Conservation (phyloP, 192 early-diverging fungal species). For the Funneliformis geosporum region DNA sequence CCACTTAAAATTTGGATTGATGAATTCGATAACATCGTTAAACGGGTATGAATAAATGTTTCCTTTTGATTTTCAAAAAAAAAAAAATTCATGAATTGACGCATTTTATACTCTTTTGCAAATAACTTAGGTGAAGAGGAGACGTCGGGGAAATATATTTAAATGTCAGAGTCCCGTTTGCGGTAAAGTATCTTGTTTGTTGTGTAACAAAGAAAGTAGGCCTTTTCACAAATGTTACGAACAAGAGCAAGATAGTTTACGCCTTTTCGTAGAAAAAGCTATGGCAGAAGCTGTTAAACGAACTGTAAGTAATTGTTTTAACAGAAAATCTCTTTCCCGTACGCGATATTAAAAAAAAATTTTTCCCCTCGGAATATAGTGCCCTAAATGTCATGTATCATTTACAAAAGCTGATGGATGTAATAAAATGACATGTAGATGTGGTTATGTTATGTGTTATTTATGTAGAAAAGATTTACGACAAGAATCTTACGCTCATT, state of each 20-base stretch:
- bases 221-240: constrained; percentile 55
- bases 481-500: constrained; percentile 57
- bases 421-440: constrained; percentile 65
- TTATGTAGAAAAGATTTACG: constrained; percentile 62
- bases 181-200: constrained; percentile 44
- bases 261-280: constrained; percentile 61
- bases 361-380: constrained; percentile 36
- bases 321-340: no score
- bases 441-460: constrained; percentile 66
- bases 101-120: constrained; percentile 27
- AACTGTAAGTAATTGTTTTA: constrained; percentile 47
- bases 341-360: neutral
- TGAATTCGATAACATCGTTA: constrained; percentile 26
- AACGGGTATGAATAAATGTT: constrained; percentile 5
- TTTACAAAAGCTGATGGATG: constrained; percentile 62
- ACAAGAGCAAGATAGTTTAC: constrained; percentile 49
- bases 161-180: constrained; percentile 56
- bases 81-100: neutral
- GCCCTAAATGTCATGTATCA: constrained; percentile 54
- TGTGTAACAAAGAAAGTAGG: constrained; percentile 45
- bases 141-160: constrained; percentile 43
- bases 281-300: constrained; percentile 64
- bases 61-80: neutral
- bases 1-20: constrained; percentile 13
- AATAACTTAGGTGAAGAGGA: constrained; percentile 18